These are phyloP conservation scores for Cyberlindnera maritima DNA, from an alignment of 805 yeast species.

Conservation along the genomic window DNA sequence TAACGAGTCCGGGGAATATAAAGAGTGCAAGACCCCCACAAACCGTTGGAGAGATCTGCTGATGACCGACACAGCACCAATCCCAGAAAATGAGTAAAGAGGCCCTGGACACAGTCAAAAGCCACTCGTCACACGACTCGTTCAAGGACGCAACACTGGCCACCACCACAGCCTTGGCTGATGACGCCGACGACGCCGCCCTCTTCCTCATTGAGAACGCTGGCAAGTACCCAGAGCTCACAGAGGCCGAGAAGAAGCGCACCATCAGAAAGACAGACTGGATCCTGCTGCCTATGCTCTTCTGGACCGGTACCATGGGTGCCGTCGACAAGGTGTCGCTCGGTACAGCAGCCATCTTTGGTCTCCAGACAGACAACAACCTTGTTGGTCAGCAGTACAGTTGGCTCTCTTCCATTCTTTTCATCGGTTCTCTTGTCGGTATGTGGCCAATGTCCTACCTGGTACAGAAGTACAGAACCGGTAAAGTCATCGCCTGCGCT, in stretches of 20 bases:
- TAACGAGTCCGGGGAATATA: constrained; percentile 2
- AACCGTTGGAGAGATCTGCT: background rate
- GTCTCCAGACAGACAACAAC: constrained; percentile 37
- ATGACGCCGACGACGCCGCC: constrained; percentile 27
- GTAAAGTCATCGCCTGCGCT: constrained; percentile 23
- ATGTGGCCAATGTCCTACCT: constrained; percentile 36
- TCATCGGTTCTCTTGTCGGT: constrained; percentile 41
- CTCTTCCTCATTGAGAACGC: constrained; percentile 24
- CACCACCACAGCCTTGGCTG: constrained; percentile 3
- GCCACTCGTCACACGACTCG: constrained; percentile 8
- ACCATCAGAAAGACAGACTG: constrained; percentile 38
- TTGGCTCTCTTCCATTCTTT: constrained; percentile 41
- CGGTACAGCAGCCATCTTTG: constrained; percentile 45
- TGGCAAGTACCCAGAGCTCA: constrained; percentile 25
- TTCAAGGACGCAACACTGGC: constrained; percentile 4
- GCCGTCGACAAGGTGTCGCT: constrained; percentile 44
- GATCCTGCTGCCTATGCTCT: constrained; percentile 36
- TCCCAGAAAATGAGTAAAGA: background rate
- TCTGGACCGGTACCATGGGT: constrained; percentile 34
- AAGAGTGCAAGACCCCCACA: background rate
- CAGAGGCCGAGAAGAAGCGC: constrained; percentile 30
- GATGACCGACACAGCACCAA: background rate
- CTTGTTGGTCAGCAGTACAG: constrained; percentile 40
- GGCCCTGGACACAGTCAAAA: constrained; percentile 10
- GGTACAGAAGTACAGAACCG: constrained; percentile 26